Evolutionary conservation across 2,329 filamentous ascomycete genomes (phyloP), one percentile per base, ranked within the genome.

Genomic region (Pseudogymnoascus sp.): DNA sequence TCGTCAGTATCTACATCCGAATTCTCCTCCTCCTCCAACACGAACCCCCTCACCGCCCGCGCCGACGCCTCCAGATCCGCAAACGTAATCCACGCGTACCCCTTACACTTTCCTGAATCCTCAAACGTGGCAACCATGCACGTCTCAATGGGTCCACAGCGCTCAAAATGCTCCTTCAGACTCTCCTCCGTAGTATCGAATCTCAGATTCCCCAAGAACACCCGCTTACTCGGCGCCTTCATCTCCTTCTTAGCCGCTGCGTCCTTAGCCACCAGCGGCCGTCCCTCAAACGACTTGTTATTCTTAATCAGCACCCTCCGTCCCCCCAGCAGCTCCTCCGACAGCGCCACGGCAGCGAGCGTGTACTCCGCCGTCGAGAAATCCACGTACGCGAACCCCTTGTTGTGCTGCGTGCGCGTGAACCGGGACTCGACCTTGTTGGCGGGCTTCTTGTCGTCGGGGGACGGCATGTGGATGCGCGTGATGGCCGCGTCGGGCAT

Each of bases 81-180:
- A 76, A 98, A 99, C 66, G 90, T 90, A 65, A 99, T 86, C 93
- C 95, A 99, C 5, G 89, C 95, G 77, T 89, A 99, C 16, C 95
- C 96, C 78, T 98, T 98, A 80, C 95, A 99, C 78, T 98, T 99
- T 46, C 95, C 95, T 19, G 89, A 89, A 75, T 99, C 96, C 75
- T 98, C 91, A 73, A 99, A 99, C 0, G 93, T 96, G 2, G 95
- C 95, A 68, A 98, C 81, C 77, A 96, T 93, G 67, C 91, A 84
- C 78, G 90, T 90, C 61, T 88, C 85, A 66, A 98, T 85, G 66
- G 88, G 82, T 60, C 95, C 95, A 73, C 93, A 98, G 74, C 88
- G 90, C 59, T 83, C 82, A 75, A 96, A 98, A 73, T 96, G 91
- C 67, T 87, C 82, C 68, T 86, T 81, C 60, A 99, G 76, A 69